Evolutionary conservation across 2,329 filamentous ascomycete genomes (phyloP).

Genomic region (Purpureocillium takamizusanense): DNA sequence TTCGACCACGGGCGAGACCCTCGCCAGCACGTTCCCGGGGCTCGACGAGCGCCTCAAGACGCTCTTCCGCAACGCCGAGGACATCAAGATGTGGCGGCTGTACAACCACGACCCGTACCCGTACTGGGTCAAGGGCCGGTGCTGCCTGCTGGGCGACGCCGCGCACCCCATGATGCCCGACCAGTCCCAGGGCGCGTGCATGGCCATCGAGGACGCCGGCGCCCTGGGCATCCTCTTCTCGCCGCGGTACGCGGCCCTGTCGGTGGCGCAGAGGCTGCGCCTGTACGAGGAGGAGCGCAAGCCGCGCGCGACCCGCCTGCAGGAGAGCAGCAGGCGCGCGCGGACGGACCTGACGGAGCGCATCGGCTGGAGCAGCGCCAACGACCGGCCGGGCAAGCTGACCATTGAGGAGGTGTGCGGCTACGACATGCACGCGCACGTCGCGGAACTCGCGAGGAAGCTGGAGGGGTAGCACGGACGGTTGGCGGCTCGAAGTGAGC

Average conservation of each 20-base stretch:
- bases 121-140: constrained; percentile 35
- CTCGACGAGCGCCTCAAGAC: constrained; percentile 44
- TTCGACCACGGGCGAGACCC: constrained; percentile 39
- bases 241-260: constrained; percentile 23
- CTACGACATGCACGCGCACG: constrained; percentile 27
- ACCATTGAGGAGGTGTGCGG: constrained; percentile 57
- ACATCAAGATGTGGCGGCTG: constrained; percentile 54
- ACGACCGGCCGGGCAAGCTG: constrained; percentile 45
- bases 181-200: constrained; percentile 57
- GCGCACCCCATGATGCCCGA: constrained; percentile 60
- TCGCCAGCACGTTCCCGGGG: constrained; percentile 47
- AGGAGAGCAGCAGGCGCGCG: constrained; percentile 40
- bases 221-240: constrained; percentile 51
- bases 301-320: constrained; percentile 39
- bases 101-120: constrained; percentile 35
- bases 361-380: constrained; percentile 14
- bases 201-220: constrained; percentile 56
- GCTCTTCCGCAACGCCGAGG: constrained; percentile 47
- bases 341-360: constrained; percentile 42
- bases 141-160: constrained; percentile 53
- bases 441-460: constrained; percentile 8
- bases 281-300: constrained; percentile 39
- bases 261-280: constrained; percentile 32
- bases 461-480: too few species aligned
- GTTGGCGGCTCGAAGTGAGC: too few species aligned